A percentile compares a stretch with the other conserved stretches of the same genome.
phyloP scores from a whole-genome alignment of 495 filamentous ascomycete species.

The Penicillium manginii region DNA sequence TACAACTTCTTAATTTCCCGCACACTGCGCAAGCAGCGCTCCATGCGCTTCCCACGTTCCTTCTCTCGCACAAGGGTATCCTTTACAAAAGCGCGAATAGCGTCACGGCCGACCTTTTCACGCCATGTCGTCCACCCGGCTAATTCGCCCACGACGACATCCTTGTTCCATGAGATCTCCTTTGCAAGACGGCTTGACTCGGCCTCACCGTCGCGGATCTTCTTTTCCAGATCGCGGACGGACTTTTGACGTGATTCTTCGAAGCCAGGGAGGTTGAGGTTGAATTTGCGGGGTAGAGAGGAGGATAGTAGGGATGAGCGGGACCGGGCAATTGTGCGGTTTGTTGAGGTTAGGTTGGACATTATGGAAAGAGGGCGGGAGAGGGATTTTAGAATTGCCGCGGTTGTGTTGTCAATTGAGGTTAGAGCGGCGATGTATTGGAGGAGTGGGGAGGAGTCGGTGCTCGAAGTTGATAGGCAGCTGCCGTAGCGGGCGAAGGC shows the following conservation, averaged over 20 bases:
- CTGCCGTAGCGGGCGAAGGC: constrained; percentile 75
- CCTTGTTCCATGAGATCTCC: constrained; percentile 89
- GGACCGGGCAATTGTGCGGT: constrained; percentile 73
- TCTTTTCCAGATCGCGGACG: constrained; percentile 77
- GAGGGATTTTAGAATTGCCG: constrained; percentile 79
- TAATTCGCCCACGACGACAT: constrained; percentile 87
- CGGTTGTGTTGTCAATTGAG: constrained; percentile 74
- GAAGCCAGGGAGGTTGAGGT: constrained; percentile 59
- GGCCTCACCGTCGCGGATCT: constrained; percentile 62
- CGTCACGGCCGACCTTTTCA: constrained; percentile 72
- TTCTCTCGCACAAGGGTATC: constrained; percentile 78
- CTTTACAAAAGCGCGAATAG: constrained; percentile 74
- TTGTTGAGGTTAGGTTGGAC: constrained; percentile 63
- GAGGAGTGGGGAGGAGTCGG: constrained; percentile 67
- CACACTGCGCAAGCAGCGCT: constrained; percentile 56
- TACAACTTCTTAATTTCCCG: constrained; percentile 28
- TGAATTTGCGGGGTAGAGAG: constrained; percentile 54
- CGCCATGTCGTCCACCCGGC: constrained; percentile 93
- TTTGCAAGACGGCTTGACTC: constrained; percentile 69
- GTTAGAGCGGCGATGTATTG: constrained; percentile 75
- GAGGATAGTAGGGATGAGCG: constrained; percentile 65
- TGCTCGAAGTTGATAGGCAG: constrained; percentile 67
- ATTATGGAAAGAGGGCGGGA: constrained; percentile 82
- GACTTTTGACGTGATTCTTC: constrained; percentile 86
- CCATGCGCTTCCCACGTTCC: constrained; percentile 78